Conservation (phyloP, 2,329 filamentous ascomycete species). For the Verruconis gallopava region DNA sequence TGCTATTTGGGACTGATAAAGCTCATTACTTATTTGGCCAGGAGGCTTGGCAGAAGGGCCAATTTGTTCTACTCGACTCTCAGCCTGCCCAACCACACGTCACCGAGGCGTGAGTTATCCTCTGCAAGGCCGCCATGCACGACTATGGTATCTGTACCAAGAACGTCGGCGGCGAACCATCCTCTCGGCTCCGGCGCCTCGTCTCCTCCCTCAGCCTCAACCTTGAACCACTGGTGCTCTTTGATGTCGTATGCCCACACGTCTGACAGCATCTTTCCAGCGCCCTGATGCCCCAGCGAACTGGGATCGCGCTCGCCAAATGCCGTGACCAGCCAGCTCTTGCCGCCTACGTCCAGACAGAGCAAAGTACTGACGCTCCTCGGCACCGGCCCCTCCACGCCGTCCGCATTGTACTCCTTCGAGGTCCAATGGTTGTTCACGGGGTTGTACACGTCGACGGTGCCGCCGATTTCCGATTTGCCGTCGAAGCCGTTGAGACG, state of each 20-base stretch:
- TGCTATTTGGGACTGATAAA: too few species aligned
- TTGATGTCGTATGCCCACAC: conserved; percentile 35
- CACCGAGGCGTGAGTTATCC: conserved; percentile 37
- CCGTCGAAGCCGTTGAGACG: conserved; percentile 36
- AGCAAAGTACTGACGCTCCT: conserved; percentile 39
- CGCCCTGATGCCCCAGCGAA: conserved; percentile 39
- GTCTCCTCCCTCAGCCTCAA: conserved; percentile 16
- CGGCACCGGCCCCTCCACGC: conserved; percentile 31
- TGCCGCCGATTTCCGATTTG: conserved; percentile 52
- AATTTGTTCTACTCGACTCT: not conserved
- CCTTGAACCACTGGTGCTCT: conserved; percentile 21
- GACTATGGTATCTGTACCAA: conserved; percentile 24
- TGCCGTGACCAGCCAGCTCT: conserved; percentile 32
- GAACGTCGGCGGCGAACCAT: conserved; percentile 41
- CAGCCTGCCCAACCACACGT: conserved; percentile 29
- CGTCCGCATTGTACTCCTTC: conserved; percentile 25
- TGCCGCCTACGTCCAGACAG: conserved; percentile 25
- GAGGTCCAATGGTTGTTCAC: conserved; percentile 29
- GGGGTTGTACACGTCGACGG: conserved; percentile 48
- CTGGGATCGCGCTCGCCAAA: conserved; percentile 44
- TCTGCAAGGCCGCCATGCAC: conserved; percentile 41
- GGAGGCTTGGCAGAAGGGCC: too few species aligned
- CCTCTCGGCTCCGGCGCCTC: conserved; percentile 30
- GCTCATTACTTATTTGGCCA: too few species aligned
- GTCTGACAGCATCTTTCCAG: conserved; percentile 43